Base-by-base conservation (phyloP, 2,329 filamentous ascomycete species). In the Albophoma yamanashiensis region DNA sequence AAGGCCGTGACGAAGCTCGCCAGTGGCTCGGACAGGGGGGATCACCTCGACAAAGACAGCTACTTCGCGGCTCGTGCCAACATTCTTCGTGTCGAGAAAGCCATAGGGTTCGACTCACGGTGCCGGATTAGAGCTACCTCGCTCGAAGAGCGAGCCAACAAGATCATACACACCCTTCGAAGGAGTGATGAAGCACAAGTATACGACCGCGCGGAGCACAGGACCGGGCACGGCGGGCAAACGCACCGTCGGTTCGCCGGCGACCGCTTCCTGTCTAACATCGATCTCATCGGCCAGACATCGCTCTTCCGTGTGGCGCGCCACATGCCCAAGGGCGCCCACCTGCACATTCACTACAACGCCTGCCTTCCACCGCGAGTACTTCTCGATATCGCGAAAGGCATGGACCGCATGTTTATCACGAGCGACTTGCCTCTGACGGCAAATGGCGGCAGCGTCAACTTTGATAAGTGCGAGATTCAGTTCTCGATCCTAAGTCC, bases 311-410 rank as follows among this genome's bases (percentile, higher is more conserved):
- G 76, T 36, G 78, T 88, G 34, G 81, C 85, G 7, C 75, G 74
- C 39, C 68, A 71, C 60, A 81, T 89, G 76, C 89, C 89, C 50
- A 92, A 92, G 71, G 89, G 88, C 2, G 81, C 82, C 0, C 86
- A 91, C 68, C 76, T 91, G 31, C 89, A 92, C 70, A 82, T 91
- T 31, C 89, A 92, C 70, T 91, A 89, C 77, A 92, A 91, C 69
- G 82, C 88, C n/a, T 89, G 88, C 62, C 75, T 91, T 5, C 75
- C 78, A 17, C 86, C 88, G 12, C 70, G 76, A 2, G 78, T 85
- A 6, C 75, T 91, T 25, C 76, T 91, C 15, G 72, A 75, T 31
- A 76, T 77, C 64, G 82, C 76, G 64, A 81, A 76, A 75, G 76
- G 63, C 6, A 83, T 86, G 77, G 67, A 79, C 1, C 81, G 81